Conservation (phyloP, 495 filamentous ascomycete species). For the Pyrenopolyporus hunteri region DNA sequence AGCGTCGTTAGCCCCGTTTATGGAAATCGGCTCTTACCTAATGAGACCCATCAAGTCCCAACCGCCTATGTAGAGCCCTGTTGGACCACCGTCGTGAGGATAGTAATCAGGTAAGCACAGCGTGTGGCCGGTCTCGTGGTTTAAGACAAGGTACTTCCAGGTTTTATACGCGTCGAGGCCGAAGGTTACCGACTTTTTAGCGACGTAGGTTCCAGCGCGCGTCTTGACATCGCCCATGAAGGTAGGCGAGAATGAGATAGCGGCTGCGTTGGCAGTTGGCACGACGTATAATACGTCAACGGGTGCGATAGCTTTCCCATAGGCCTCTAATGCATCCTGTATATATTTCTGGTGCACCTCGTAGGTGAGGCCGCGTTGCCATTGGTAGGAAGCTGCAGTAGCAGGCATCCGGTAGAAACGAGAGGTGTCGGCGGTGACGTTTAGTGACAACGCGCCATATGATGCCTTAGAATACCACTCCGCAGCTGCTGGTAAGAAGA, state of each 20-base stretch:
- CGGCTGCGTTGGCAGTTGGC: conserved; percentile 33
- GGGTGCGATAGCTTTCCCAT: conserved; percentile 24
- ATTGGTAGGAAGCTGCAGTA: conserved; percentile 31
- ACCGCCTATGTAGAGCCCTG: conserved; percentile 41
- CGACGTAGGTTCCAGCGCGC: conserved; percentile 31
- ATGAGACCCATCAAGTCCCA: conserved; percentile 47
- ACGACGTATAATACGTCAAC: conserved; percentile 43
- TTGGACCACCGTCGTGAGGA: conserved; percentile 35
- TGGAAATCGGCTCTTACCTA: conserved; percentile 4
- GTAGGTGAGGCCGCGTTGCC: conserved; percentile 36
- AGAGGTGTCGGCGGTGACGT: conserved; percentile 39
- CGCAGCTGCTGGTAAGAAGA: conserved; percentile 42
- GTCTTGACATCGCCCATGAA: conserved; percentile 41
- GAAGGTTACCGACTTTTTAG: conserved; percentile 40
- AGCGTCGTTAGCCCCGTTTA: neutral
- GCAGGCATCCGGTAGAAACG: conserved; percentile 43
- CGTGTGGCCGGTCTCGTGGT: conserved; percentile 45
- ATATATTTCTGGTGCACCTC: conserved; percentile 38
- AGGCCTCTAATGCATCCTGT: conserved; percentile 41
- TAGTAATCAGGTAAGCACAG: conserved; percentile 46
- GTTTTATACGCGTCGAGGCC: conserved; percentile 37
- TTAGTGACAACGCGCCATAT: conserved; percentile 35
- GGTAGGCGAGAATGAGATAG: conserved; percentile 40
- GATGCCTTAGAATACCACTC: conserved; percentile 42
- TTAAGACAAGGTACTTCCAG: conserved; percentile 40